Evolutionary conservation across 140 eudicot genomes (phyloP), one percentile per base, ranked within the genome.

Genomic region (Senecio squalidus): DNA sequence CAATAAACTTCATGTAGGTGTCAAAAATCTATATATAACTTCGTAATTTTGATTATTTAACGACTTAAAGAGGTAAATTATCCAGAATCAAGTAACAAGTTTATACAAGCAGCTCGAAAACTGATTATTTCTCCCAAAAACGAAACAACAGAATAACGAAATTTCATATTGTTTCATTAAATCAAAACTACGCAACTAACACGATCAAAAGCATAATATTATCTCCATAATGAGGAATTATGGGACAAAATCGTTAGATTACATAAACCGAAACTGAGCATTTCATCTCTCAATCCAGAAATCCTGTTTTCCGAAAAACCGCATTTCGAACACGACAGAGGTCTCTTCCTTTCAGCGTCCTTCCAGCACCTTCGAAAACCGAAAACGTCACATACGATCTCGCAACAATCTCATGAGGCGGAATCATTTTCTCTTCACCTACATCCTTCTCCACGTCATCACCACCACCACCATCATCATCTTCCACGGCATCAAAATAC

Each of bases 401-500:
- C 45, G 94, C 95, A 38, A 83, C 98, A 45, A 86, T 86, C 91
- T 86, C 95, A 70, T 90, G 98, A 29, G 95, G 98, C 27, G 98
- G 98, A 58, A 86, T 73, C 84, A 86, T 83, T 53, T 75, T 88
- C 40, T 47, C 81, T 1, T 65, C 82, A 0, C 50, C 86, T 52
- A 74, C 90, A 56, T 53, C 82, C 4, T 72, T 80, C 1, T 64
- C 90, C 0, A 56, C 81, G 28, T 49, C 81, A 26, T 55, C 84
- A 17, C 55, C 58, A 38, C 23, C 43, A 43, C 31, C 25, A 45
- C 64, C 90, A 13, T 21, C 79, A 18, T 18, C 79, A 14, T 72
- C 78, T 77, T 13, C 69, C 78, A 15, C 74, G 21, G 55, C 25
- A 58, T 75, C 16, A 36, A 36, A 36, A 39, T 5, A 6, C 15